Base-by-base conservation (phyloP, 768 basidiomycete genomes). In the Mycena kentingensis region DNA sequence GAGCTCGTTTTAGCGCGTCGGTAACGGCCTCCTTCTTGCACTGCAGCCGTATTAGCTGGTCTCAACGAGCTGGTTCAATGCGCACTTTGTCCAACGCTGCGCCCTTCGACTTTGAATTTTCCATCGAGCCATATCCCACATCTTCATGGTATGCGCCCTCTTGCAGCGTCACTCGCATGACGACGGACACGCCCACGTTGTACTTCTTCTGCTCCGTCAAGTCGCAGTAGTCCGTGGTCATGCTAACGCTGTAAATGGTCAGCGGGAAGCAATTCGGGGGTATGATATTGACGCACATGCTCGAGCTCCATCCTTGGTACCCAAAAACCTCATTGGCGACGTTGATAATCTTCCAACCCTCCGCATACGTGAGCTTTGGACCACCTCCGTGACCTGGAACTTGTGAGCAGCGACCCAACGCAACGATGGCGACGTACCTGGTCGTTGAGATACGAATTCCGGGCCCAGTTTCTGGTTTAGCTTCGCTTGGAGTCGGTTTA, bases 21-120 rank as follows among this genome's bases (percentile, higher is more conserved):
- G 97, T 99, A 0, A 98, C 87, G 2, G 97, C 95, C 67, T 98
- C 97, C 62, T 99, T 99, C 78, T 98, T 98, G 66, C 91, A 93
- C 97, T 99, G 61, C 29, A 43, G 45, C 55, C 19, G 42, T 18
- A 35, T 16, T 19, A 34, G 31, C 5, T 24, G 5, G 46, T 16
- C 16, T 2, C 27, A 34, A 22, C 29, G 11, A 3, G 54, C 12
- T 19, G 39, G 22, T 28, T 15, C n/a, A 11, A 13, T 34, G 69
- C 80, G 54, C 55, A 94, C 96, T 81, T 99, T 99, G 62, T 98
- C 95, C 28, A 98, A 66, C 3, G 91, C 94, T 13, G 79, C 78
- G 0, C 81, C 93, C 69, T 97, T 98, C 57, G 82, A 83, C 68
- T 85, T 93, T 36, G 81, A 72, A 63, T 98, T 98, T 63, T 97